phyloP scores from a whole-genome alignment of 2,329 filamentous ascomycete species.

The Leptodontidium sp. region DNA sequence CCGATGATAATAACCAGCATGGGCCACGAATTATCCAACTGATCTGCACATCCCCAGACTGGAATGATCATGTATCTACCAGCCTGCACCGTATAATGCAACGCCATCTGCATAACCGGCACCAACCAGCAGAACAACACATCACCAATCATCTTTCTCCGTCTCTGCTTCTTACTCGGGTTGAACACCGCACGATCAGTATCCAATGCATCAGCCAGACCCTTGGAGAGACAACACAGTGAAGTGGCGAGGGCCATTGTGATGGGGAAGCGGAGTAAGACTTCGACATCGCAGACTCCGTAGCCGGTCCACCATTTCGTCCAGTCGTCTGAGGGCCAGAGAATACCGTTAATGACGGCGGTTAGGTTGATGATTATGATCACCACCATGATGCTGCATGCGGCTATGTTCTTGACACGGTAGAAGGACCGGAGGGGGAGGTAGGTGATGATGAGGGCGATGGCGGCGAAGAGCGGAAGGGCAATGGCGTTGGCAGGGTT shows the following conservation, averaged over 20 bases:
- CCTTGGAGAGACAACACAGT: conserved; percentile 65
- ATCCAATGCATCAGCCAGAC: conserved; percentile 67
- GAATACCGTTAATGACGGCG: conserved; percentile 66
- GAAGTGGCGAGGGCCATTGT: conserved; percentile 61
- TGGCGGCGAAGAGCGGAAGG: conserved; percentile 57
- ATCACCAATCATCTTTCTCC: conserved; percentile 58
- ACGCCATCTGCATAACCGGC: conserved; percentile 61
- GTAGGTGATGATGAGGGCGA: conserved; percentile 60
- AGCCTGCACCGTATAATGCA: conserved; percentile 67
- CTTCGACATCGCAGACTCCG: conserved; percentile 70
- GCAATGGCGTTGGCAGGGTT: conserved; percentile 46
- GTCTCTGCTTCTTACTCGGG: conserved; percentile 56
- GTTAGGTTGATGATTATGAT: conserved; percentile 63
- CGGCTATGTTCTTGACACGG: conserved; percentile 66
- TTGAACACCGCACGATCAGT: conserved; percentile 61
- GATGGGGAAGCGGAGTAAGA: conserved; percentile 63
- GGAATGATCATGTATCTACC: conserved; percentile 64
- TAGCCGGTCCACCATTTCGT: conserved; percentile 62
- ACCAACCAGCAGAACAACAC: conserved; percentile 62
- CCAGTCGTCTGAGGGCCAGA: conserved; percentile 69
- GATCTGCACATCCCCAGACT: conserved; percentile 65
- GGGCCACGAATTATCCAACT: conserved; percentile 64
- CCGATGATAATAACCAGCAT: conserved; percentile 61
- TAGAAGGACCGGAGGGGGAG: conserved; percentile 68
- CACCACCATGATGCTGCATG: conserved; percentile 64